Base-by-base conservation (phyloP, 495 filamentous ascomycete genomes). In the Oidiodendron maius region DNA sequence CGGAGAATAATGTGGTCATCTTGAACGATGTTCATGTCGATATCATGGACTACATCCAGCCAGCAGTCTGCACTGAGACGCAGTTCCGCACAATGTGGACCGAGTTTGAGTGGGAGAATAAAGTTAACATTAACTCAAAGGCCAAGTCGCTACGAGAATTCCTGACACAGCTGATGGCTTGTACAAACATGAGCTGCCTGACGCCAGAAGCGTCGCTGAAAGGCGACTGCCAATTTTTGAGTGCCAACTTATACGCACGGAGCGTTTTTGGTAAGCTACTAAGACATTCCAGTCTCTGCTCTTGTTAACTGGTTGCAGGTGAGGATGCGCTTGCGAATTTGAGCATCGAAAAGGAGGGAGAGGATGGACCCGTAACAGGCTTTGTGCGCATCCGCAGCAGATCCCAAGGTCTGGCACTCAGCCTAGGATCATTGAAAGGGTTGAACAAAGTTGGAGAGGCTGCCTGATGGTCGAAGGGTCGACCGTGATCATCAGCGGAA, bases 1-100 rank as follows among this genome's bases (percentile, higher is more conserved):
- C 91, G 3, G 94, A 99, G 67, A 89, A 83, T 57, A 93, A 95
- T 56, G 93, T 97, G 8, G 94, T 99, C 58, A 99, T 99, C 56
- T 80, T 99, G 39, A 97, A 97, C 65, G 94, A 99, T 64, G 84
- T 99, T 25, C 94, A 97, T 64, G 93, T 96, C 51, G 94, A 99
- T 63, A 97, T 99, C 59, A 99, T 99, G 94, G 94, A 99, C 68
- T 99, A 99, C 69, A 99, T 99, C 58, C 91, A 97, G 60, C 94
- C 94, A 6, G 94, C 93, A 11, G 77, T 88, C 35, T 99, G 94
- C 74, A 91, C 87, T 12, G 94, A 99, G 74, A 96, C 91, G 26
- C 89, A 97, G 61, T 99, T 99, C 82, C 80, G 94, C 28, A 95
- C 89, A 18, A 99, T 99, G 94, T 99, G 94, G 94, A 97, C 94